Conservation (phyloP, 179 eudicot genomes). For the Actinidia polygama region DNA sequence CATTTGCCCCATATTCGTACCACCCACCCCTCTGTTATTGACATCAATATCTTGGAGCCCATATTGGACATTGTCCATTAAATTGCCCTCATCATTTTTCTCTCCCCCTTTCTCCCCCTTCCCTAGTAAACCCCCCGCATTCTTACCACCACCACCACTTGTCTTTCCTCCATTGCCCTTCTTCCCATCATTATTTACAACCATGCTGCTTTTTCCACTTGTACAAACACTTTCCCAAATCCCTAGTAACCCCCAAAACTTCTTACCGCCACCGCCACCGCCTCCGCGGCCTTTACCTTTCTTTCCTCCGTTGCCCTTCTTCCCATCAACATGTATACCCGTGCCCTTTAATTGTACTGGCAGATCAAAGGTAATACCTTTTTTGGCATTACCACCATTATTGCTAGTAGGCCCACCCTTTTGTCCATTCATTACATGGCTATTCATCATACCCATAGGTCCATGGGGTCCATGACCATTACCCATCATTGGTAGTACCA, state of each 20-base stretch:
- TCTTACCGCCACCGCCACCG: slow-evolving; percentile 20
- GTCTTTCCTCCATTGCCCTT: slow-evolving; percentile 21
- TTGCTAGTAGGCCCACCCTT: slow-evolving; percentile 34
- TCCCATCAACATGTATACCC: slow-evolving; percentile 38
- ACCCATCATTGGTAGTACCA: slow-evolving; percentile 35
- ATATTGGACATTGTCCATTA: slow-evolving; percentile 29
- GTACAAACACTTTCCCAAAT: too few relatives aligned
- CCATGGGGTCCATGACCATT: slow-evolving; percentile 41
- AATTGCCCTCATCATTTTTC: slow-evolving; percentile 44
- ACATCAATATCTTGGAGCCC: slow-evolving; percentile 39
- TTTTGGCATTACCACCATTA: slow-evolving; percentile 37
- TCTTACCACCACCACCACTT: not conserved
- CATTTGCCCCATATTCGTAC: slow-evolving; percentile 21
- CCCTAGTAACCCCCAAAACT: slow-evolving; percentile 23
- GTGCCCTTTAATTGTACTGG: slow-evolving; percentile 47
- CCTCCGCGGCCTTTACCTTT: slow-evolving; percentile 26
- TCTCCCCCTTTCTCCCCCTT: slow-evolving; percentile 55
- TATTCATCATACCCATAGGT: slow-evolving; percentile 24
- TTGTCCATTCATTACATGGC: slow-evolving; percentile 26
- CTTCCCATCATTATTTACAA: not conserved
- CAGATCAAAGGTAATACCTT: slow-evolving; percentile 47
- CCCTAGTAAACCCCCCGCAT: slow-evolving; percentile 15
- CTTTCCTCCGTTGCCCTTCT: slow-evolving; percentile 28
- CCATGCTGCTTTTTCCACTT: slow-evolving; percentile 30
- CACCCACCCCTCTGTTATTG: slow-evolving; percentile 30